Conservation (phyloP, 2,329 filamentous ascomycete species). For the Colletotrichum salicis region DNA sequence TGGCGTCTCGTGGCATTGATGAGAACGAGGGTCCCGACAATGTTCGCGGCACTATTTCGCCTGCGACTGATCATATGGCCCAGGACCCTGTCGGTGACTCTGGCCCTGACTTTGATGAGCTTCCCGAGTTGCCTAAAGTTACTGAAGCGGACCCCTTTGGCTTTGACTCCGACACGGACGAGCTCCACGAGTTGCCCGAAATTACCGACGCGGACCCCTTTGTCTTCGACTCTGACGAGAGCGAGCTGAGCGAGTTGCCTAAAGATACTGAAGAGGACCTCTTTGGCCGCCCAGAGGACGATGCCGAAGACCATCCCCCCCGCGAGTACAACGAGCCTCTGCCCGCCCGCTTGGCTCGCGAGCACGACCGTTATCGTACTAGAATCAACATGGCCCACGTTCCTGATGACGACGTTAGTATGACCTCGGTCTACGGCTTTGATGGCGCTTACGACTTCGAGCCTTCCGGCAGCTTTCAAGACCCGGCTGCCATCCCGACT, state of each 20-base stretch:
- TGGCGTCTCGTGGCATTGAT: background rate
- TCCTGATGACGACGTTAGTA: too few species aligned
- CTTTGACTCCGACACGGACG: too few species aligned
- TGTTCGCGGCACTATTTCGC: constrained; percentile 9
- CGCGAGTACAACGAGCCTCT: background rate
- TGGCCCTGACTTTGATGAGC: background rate
- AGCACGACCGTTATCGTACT: background rate
- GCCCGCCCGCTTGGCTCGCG: background rate
- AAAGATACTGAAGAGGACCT: background rate
- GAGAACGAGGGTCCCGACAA: background rate
- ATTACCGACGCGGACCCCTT: too few species aligned
- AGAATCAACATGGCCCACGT: background rate
- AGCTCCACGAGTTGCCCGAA: too few species aligned
- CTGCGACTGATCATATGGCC: background rate
- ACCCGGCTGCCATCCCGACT: background rate
- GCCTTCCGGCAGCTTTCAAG: background rate
- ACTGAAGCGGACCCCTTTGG: background rate
- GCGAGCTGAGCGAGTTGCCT: too few species aligned
- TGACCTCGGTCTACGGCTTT: background rate
- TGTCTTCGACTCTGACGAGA: too few species aligned
- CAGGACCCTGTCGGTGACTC: background rate
- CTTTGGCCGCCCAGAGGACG: background rate
- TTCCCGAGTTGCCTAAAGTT: background rate
- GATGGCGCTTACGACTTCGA: background rate
- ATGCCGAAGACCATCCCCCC: background rate